These are phyloP conservation scores for Malus hybrid DNA, from an alignment of 331 rosid species.

Conservation along the genomic window DNA sequence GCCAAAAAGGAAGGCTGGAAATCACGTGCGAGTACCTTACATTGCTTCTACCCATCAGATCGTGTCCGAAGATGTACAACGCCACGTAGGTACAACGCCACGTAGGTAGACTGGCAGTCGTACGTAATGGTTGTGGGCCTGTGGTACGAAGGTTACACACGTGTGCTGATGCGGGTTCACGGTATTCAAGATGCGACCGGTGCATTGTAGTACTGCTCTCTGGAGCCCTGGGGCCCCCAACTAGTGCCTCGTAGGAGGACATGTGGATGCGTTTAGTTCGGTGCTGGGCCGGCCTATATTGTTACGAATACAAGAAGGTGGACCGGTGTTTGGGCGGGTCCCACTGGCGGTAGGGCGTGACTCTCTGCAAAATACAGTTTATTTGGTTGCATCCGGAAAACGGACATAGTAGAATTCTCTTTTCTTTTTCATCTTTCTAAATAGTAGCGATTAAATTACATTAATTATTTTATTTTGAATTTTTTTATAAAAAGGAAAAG, in stretches of 20 bases:
- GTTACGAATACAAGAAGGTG: background rate
- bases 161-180: constrained; percentile 1
- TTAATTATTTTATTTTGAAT: no score
- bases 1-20: background rate
- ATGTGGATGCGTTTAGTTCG: background rate
- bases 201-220: background rate
- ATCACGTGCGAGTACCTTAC: constrained; percentile 13
- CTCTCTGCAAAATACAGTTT: background rate
- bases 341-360: background rate
- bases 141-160: background rate
- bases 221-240: background rate
- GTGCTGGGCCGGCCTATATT: constrained; percentile 11
- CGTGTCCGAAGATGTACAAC: background rate
- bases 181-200: background rate
- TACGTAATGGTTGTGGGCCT: background rate
- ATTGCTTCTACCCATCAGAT: background rate
- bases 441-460: no score
- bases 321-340: constrained; percentile 5
- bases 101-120: background rate
- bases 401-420: background rate
- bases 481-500: no score
- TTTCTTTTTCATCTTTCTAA: no score
- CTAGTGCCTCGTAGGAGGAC: background rate
- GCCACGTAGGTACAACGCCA: background rate
- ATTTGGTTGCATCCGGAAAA: background rate